These are phyloP conservation scores for Epichloe glyceriae DNA, from an alignment of 2,329 filamentous ascomycete species.

Conservation along the genomic window DNA sequence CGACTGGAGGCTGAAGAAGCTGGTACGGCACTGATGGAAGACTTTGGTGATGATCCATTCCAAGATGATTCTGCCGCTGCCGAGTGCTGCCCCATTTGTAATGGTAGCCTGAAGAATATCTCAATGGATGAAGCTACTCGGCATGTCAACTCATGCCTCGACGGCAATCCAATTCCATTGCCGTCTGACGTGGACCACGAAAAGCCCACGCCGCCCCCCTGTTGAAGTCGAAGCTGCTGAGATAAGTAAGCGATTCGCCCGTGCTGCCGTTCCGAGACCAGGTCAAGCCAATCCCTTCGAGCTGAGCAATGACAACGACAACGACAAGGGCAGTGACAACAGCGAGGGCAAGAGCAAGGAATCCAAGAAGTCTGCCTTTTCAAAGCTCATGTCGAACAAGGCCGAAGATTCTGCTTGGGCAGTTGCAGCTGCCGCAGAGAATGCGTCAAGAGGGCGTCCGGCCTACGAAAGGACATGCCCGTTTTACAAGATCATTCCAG, in stretches of 20 bases:
- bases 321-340: conserved; percentile 17
- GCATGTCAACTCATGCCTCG: conserved; percentile 89
- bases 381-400: conserved; percentile 83
- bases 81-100: conserved; percentile 65
- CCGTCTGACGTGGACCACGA: conserved; percentile 22
- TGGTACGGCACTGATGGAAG: conserved; percentile 25
- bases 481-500: conserved; percentile 96
- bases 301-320: conserved; percentile 24
- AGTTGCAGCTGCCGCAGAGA: conserved; percentile 67
- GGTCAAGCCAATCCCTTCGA: conserved; percentile 71
- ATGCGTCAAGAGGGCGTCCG: conserved; percentile 67
- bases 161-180: conserved; percentile 59
- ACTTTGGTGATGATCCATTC: conserved; percentile 19
- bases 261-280: conserved; percentile 58
- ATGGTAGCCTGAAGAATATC: conserved; percentile 45
- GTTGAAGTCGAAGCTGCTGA: conserved; percentile 24
- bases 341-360: conserved; percentile 16
- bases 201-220: conserved; percentile 2
- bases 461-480: conserved; percentile 85
- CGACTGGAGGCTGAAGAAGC: conserved; percentile 48
- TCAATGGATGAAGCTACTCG: conserved; percentile 55
- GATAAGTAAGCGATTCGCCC: conserved; percentile 47
- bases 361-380: conserved; percentile 59
- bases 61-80: conserved; percentile 18
- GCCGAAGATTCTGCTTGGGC: conserved; percentile 87